phyloP scores from a whole-genome alignment of 2,329 filamentous ascomycete species.

The Venturiaceae sp. region DNA sequence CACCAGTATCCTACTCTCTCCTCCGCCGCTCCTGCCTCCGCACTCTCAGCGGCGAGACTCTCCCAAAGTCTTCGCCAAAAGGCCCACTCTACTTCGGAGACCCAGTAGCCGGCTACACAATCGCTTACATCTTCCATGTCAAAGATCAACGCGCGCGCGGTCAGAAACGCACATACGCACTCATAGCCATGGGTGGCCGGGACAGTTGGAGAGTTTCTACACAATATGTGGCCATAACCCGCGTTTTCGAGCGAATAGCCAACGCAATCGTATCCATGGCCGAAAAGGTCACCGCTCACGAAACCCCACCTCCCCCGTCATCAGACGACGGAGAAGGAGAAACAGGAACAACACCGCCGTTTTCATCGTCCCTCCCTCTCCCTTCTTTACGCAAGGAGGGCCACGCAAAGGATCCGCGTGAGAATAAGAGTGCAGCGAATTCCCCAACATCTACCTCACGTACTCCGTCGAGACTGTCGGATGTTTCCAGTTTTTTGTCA shows the following conservation, averaged over 20 bases:
- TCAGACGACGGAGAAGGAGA: neutral
- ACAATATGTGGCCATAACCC: slow-evolving; percentile 28
- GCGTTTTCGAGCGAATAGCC: slow-evolving; percentile 43
- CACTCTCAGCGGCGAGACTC: slow-evolving; percentile 46
- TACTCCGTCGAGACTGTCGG: slow-evolving; percentile 31
- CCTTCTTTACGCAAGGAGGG: neutral
- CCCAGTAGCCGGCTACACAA: slow-evolving; percentile 45
- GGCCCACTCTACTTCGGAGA: slow-evolving; percentile 51
- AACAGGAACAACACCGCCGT: neutral
- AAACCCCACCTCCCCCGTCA: slow-evolving; percentile 17
- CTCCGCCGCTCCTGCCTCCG: slow-evolving; percentile 48
- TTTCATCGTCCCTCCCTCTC: neutral
- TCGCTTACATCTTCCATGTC: slow-evolving; percentile 50
- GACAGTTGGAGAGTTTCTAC: slow-evolving; percentile 41
- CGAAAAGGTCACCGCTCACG: slow-evolving; percentile 27
- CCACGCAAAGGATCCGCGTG: neutral
- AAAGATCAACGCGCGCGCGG: slow-evolving; percentile 49
- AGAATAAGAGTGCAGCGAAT: slow-evolving; percentile 3
- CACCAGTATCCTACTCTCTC: slow-evolving; percentile 43
- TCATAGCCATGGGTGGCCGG: slow-evolving; percentile 46
- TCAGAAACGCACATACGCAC: slow-evolving; percentile 45
- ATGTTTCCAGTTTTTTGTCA: slow-evolving; percentile 39
- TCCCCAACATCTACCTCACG: slow-evolving; percentile 13
- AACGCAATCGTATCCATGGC: slow-evolving; percentile 37
- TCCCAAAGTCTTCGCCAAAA: slow-evolving; percentile 45